Base-by-base conservation (phyloP, 2,329 filamentous ascomycete genomes). In the Alternaria hordeiaustralica region DNA sequence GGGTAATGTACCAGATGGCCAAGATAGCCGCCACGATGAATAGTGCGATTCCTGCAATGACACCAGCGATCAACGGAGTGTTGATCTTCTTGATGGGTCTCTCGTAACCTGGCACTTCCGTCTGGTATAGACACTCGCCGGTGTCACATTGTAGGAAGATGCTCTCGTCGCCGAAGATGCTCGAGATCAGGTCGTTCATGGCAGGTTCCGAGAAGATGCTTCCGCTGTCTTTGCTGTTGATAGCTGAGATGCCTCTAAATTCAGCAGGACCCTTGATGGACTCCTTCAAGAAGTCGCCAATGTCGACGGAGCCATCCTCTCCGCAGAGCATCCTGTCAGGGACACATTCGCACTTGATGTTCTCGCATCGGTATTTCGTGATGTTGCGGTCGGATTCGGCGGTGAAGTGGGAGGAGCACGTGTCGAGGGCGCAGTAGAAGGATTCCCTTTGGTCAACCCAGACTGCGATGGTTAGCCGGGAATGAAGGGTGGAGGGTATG, bases 361-460 rank as follows among this genome's bases (percentile, higher is more conserved):
- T 89, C 46, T 95, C 87, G 81, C 96, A 99, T 69, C 88, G 87
- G 82, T 98, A 98, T 55, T 86, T 87, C 2, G 95, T 98, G 59
- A 87, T 89, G 81, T 99, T 99, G 72, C 88, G 87, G 56, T 87
- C 83, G 33, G 90, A 87, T 58, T 88, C 86, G 63, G 90, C 90
- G 61, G 92, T 87, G 77, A 91, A 88, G 55, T 82, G 86, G 73
- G 92, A 96, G 15, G 87, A 82, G 83, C 96, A 99, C 15, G 90
- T 90, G 74, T 93, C 89, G 62, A 99, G 85, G 66, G 91, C 90
- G 82, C 96, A 99, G 81, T 97, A 99, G 84, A 99, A 99, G 2
- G 96, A 98, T 82, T 99, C 96, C 67, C 88, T 86, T 71, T 95
- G 88, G 72, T 96, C 94, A 51, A 99, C 93, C 95, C 96, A 99